Evolutionary conservation across 108 stramenopile genomes (phyloP).

Genomic region (Nitzschia putrida): DNA sequence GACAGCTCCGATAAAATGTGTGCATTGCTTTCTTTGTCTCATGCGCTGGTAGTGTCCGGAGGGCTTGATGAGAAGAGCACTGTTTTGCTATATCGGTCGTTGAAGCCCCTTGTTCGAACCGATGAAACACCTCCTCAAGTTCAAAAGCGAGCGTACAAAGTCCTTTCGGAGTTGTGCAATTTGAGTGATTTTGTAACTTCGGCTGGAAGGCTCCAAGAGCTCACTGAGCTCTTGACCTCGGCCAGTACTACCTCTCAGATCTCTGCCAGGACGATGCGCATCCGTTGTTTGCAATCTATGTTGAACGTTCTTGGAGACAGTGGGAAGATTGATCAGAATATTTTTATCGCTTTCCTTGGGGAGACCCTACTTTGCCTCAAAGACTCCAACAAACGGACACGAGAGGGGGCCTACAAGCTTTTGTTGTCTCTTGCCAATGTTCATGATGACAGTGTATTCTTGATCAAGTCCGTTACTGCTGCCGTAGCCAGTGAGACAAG

Average conservation of each 20-base stretch:
- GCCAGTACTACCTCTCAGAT: slow-evolving; percentile 74
- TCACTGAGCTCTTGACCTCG: slow-evolving; percentile 64
- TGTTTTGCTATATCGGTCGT: slow-evolving; percentile 65
- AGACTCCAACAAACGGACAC: slow-evolving; percentile 91
- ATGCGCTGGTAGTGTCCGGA: slow-evolving; percentile 68
- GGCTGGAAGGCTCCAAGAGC: slow-evolving; percentile 53
- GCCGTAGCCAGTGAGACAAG: slow-evolving; percentile 83
- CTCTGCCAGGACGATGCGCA: slow-evolving; percentile 72
- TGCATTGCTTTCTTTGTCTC: slow-evolving; percentile 64
- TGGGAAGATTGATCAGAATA: slow-evolving; percentile 19
- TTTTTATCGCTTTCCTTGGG: slow-evolving; percentile 50
- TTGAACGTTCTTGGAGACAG: slow-evolving; percentile 43
- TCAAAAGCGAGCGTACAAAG: slow-evolving; percentile 79
- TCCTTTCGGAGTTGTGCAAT: slow-evolving; percentile 70
- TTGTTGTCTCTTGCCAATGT: slow-evolving; percentile 68
- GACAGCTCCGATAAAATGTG: slow-evolving; percentile 60
- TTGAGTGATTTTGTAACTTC: slow-evolving; percentile 51
- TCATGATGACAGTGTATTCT: slow-evolving; percentile 52
- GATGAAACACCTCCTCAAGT: slow-evolving; percentile 67
- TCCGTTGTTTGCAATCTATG: slow-evolving; percentile 73
- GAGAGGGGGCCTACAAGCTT: slow-evolving; percentile 82
- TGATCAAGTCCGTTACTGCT: slow-evolving; percentile 72
- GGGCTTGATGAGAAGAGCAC: slow-evolving; percentile 63
- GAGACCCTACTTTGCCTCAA: slow-evolving; percentile 91
- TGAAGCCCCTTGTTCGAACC: slow-evolving; percentile 73